Conservation (phyloP, 78 protist genomes). For the Polysphondylium violaceum region DNA sequence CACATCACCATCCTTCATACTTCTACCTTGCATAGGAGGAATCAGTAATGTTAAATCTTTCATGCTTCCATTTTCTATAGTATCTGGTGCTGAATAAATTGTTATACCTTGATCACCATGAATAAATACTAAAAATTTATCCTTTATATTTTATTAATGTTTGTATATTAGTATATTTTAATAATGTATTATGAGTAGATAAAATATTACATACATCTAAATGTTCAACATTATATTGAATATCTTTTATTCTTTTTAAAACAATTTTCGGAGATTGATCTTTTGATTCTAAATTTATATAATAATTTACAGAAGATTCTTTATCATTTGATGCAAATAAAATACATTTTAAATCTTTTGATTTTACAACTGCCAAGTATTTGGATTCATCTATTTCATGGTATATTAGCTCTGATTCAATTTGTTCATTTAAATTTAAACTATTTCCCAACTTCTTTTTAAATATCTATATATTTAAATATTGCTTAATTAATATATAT, state of each 20-base stretch:
- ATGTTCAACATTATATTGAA: slow-evolving; percentile 75
- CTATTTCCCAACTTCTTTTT: background rate
- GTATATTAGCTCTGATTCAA: slow-evolving; percentile 5
- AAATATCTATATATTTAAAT: background rate
- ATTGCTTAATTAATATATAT: background rate
- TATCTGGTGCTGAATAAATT: slow-evolving; percentile 24
- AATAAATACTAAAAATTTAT: slow-evolving; percentile 55
- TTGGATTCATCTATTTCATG: slow-evolving; percentile 28
- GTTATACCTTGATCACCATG: slow-evolving; percentile 41
- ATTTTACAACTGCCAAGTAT: slow-evolving; percentile 32
- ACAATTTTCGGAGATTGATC: slow-evolving; percentile 5
- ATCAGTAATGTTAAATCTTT: slow-evolving; percentile 19
- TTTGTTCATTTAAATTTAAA: background rate
- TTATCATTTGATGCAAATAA: slow-evolving; percentile 63
- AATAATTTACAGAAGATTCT: slow-evolving; percentile 29
- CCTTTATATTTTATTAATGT: background rate
- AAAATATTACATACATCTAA: slow-evolving; percentile 19
- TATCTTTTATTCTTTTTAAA: slow-evolving; percentile 27
- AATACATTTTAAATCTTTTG: slow-evolving; percentile 52
- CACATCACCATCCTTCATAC: slow-evolving; percentile 66
- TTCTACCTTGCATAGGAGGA: background rate
- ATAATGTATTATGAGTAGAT: background rate
- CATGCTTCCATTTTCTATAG: slow-evolving; percentile 45
- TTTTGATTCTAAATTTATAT: background rate
- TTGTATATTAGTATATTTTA: background rate